Evolutionary conservation across 1,284 basidiomycete genomes (phyloP).

Genomic region (Microstroma glucosiphilum): DNA sequence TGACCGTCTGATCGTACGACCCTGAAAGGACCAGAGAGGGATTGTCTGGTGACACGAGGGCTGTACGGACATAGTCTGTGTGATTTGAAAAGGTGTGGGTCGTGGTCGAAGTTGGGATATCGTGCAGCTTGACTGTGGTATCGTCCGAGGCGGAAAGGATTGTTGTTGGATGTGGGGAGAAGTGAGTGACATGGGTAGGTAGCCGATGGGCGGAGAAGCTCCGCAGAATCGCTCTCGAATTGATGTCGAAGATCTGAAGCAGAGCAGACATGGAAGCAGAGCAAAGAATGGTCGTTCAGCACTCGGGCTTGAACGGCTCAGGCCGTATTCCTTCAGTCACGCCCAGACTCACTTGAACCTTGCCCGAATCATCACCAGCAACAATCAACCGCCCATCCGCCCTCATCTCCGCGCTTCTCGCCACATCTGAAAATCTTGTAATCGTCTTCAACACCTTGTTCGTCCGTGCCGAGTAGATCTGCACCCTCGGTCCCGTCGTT

Average conservation of each 20-base stretch:
- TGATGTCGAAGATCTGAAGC: conserved; percentile 83
- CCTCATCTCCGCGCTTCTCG: conserved; percentile 60
- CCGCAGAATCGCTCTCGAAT: conserved; percentile 84
- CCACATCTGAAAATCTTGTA: conserved; percentile 91
- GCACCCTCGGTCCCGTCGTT: conserved; percentile 84
- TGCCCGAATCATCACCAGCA: conserved; percentile 86
- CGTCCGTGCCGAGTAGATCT: conserved; percentile 91
- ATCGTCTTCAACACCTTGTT: conserved; percentile 94
- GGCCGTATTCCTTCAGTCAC: background rate
- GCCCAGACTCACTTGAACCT: conserved; percentile 67
- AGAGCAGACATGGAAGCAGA: conserved; percentile 15
- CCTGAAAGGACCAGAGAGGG: conserved; percentile 82
- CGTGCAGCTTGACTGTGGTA: conserved; percentile 87
- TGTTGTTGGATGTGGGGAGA: conserved; percentile 75
- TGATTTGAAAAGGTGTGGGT: conserved; percentile 75
- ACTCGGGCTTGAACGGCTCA: background rate
- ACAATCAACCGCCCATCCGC: conserved; percentile 90
- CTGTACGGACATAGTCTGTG: conserved; percentile 90
- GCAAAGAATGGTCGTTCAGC: background rate
- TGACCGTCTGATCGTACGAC: conserved; percentile 86
- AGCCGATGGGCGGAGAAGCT: conserved; percentile 88
- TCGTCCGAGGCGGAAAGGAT: conserved; percentile 94
- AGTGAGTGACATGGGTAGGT: conserved; percentile 88
- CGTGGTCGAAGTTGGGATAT: conserved; percentile 80
- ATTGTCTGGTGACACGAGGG: conserved; percentile 73